These are phyloP conservation scores for Sphaerulina vaccinii DNA, from an alignment of 2,329 filamentous ascomycete genomes.

Conservation along the genomic window DNA sequence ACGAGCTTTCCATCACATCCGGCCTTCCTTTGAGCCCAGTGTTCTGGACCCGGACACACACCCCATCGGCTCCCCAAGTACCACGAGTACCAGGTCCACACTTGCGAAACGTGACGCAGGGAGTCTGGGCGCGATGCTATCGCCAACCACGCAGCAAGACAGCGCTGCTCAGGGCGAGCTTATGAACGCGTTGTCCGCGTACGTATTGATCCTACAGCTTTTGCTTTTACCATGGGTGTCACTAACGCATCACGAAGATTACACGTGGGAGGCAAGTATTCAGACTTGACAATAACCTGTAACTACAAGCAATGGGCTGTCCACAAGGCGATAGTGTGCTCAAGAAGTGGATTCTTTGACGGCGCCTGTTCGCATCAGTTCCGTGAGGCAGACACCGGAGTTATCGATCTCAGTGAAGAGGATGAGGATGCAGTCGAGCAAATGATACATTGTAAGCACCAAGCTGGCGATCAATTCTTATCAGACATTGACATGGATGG, in stretches of 20 bases:
- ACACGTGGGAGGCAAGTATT: constrained; percentile 43
- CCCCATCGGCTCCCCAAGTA: constrained; percentile 7
- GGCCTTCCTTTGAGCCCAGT: neutral
- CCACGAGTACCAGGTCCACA: neutral
- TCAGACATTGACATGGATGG: too few species aligned
- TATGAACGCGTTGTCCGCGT: constrained; percentile 50
- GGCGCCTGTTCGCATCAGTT: constrained; percentile 40
- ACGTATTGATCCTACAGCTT: constrained; percentile 30
- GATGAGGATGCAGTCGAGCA: constrained; percentile 41
- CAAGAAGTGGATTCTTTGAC: constrained; percentile 48
- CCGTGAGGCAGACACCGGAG: constrained; percentile 35
- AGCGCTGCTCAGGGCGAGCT: constrained; percentile 46
- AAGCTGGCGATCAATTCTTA: too few species aligned
- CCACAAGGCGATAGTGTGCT: constrained; percentile 50
- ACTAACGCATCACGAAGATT: constrained; percentile 33
- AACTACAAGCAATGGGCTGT: constrained; percentile 48
- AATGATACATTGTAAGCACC: constrained; percentile 41
- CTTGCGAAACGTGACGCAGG: constrained; percentile 13
- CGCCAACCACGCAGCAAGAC: constrained; percentile 26
- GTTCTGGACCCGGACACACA: neutral
- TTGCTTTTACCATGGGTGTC: constrained; percentile 21
- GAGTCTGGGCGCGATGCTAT: constrained; percentile 23
- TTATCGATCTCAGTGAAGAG: constrained; percentile 41
- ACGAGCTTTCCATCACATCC: too few species aligned
- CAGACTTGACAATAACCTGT: constrained; percentile 50